phyloP scores from a whole-genome alignment of 768 basidiomycete species.

The Russula virescens region DNA sequence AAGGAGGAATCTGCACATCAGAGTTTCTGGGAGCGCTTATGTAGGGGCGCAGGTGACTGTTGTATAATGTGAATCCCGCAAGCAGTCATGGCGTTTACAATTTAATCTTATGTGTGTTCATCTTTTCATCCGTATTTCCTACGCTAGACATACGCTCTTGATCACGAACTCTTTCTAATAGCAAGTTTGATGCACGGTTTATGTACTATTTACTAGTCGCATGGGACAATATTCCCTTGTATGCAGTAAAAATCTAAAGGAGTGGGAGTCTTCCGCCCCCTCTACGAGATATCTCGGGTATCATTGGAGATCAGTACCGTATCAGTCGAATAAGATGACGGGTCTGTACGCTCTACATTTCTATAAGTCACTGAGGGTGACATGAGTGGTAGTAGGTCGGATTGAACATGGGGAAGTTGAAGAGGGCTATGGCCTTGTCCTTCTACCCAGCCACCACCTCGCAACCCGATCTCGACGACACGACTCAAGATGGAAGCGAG shows the following conservation, averaged over 20 bases:
- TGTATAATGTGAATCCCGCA: constrained; percentile 15
- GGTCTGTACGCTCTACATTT: background rate
- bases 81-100: background rate
- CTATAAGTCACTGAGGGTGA: background rate
- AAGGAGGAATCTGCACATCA: constrained; percentile 15
- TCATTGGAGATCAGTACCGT: background rate
- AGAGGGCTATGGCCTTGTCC: constrained; percentile 56
- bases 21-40: constrained; percentile 21
- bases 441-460: constrained; percentile 59
- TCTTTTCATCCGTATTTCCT: background rate
- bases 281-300: background rate
- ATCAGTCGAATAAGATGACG: background rate
- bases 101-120: constrained; percentile 1
- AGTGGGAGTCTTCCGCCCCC: background rate
- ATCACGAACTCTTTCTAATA: background rate
- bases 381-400: background rate
- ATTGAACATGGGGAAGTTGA: constrained; percentile 38
- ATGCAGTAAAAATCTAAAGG: constrained; percentile 9
- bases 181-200: background rate
- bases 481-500: constrained; percentile 59
- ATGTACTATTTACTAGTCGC: constrained; percentile 13
- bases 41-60: constrained; percentile 8
- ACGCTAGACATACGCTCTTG: constrained; percentile 2
- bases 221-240: background rate
- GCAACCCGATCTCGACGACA: constrained; percentile 61